Percentiles rank a stretch among this genome's conserved stretches.
These are phyloP conservation scores for Kwoniella pini DNA, from an alignment of 768 basidiomycete genomes.

Conservation along the genomic window DNA sequence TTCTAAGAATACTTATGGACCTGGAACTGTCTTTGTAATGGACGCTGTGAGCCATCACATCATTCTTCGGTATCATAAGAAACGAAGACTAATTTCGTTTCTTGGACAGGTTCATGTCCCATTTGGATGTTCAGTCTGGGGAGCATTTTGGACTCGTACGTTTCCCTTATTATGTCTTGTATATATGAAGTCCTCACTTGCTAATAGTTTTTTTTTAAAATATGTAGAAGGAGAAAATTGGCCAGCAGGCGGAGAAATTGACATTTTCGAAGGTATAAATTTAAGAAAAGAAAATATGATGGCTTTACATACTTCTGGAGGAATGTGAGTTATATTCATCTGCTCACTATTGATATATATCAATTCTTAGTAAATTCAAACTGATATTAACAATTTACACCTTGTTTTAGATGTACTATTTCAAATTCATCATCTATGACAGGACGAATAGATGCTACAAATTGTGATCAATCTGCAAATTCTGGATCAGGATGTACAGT, in stretches of 20 bases:
- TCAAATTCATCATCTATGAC: neutral
- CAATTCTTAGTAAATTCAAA: too few relatives aligned
- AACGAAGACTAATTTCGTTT: too few relatives aligned
- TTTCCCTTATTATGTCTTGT: neutral
- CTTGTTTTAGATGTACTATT: constrained; percentile 2
- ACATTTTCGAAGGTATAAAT: constrained; percentile 82
- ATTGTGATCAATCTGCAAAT: constrained; percentile 54
- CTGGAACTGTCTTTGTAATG: constrained; percentile 51
- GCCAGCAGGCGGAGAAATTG: constrained; percentile 61
- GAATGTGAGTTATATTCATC: constrained; percentile 3
- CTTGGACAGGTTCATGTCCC: constrained; percentile 55
- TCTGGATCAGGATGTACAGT: constrained; percentile 67
- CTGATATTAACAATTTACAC: neutral
- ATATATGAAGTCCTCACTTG: neutral
- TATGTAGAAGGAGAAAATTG: constrained; percentile 37
- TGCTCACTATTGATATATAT: too few relatives aligned
- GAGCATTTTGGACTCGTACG: constrained; percentile 42
- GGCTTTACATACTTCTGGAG: constrained; percentile 68
- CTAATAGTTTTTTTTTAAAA: neutral
- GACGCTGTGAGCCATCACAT: constrained; percentile 41
- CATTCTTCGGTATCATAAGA: too few relatives aligned
- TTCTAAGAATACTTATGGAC: constrained; percentile 46
- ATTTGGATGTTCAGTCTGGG: constrained; percentile 63
- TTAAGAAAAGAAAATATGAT: constrained; percentile 66
- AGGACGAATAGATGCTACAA: neutral